Evolutionary conservation across 257 asterid genomes (phyloP).

Genomic region (Nicotiana obtusifolia): DNA sequence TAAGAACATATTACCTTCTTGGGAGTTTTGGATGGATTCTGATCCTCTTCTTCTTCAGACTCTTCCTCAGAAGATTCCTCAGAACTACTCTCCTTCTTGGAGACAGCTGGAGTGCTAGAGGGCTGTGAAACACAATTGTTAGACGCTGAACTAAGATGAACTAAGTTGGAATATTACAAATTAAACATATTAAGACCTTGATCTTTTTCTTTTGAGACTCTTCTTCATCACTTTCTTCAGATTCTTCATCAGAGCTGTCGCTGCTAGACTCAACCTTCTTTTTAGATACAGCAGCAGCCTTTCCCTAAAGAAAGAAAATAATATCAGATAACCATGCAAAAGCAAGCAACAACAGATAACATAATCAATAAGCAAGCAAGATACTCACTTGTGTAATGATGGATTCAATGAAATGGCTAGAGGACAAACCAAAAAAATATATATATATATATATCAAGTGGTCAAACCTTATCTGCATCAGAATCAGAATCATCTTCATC

Average conservation of each 20-base stretch:
- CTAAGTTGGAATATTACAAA: neutral
- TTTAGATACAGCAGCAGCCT: constrained; percentile 5
- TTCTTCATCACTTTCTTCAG: constrained; percentile 36
- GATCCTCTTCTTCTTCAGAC: constrained; percentile 52
- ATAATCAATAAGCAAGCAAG: neutral
- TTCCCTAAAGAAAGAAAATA: constrained; percentile 23
- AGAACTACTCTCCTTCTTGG: constrained; percentile 28
- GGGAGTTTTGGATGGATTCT: constrained; percentile 30
- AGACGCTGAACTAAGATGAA: neutral
- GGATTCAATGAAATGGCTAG: neutral
- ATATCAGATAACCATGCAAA: constrained; percentile 23
- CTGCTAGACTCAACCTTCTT: constrained; percentile 12
- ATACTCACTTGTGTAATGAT: neutral
- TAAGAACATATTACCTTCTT: constrained; percentile 23
- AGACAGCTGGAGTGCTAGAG: neutral
- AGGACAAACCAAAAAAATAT: constrained; percentile 1
- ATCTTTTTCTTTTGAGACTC: constrained; percentile 46
- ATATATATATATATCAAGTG: too few species aligned
- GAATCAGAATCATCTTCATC: constrained; percentile 30
- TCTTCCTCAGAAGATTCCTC: constrained; percentile 47
- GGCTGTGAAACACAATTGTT: neutral
- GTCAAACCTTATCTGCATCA: constrained; percentile 21
- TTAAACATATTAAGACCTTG: constrained; percentile 25
- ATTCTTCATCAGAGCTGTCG: constrained; percentile 10
- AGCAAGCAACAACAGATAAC: neutral